phyloP scores from a whole-genome alignment of 805 yeast genomes.

The Myxozyma monticola region DNA sequence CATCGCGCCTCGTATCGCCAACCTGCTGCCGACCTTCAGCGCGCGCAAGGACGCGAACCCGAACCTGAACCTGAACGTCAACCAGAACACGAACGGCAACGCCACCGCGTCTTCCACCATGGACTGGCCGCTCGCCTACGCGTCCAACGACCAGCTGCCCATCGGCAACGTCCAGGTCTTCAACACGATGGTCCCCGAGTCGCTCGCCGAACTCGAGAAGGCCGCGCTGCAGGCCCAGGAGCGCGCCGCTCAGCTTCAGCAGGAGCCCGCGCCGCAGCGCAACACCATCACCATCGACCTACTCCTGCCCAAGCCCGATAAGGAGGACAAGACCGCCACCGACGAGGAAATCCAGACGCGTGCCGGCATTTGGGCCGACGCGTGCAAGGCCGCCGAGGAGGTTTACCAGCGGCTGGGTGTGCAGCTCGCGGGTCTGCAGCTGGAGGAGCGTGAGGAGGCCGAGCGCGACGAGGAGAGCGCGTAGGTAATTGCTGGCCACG shows the following conservation, averaged over 20 bases:
- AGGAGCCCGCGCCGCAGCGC: constrained; percentile 8
- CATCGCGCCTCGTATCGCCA: constrained; percentile 30
- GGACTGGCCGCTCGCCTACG: constrained; percentile 33
- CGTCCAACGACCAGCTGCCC: constrained; percentile 1
- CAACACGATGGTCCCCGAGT: constrained; percentile 31
- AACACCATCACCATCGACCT: constrained; percentile 27
- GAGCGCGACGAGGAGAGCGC: too few relatives aligned
- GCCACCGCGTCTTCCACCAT: too few relatives aligned
- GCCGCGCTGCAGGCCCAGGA: constrained; percentile 25
- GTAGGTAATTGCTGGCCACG: too few relatives aligned
- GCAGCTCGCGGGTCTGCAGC: constrained; percentile 23
- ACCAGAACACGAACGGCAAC: too few relatives aligned
- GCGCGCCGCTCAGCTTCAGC: constrained; percentile 3
- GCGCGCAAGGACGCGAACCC: constrained; percentile 29
- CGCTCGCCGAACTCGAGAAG: constrained; percentile 34
- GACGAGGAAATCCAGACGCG: constrained; percentile 18
- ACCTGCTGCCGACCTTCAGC: constrained; percentile 26
- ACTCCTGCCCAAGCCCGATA: constrained; percentile 31
- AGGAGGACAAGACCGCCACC: constrained; percentile 15
- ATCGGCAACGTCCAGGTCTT: constrained; percentile 30
- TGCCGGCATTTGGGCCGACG: constrained; percentile 35
- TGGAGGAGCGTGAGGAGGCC: too few relatives aligned
- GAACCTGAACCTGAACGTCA: too few relatives aligned
- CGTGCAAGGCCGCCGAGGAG: constrained; percentile 37
- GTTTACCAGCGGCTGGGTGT: constrained; percentile 34